phyloP scores from a whole-genome alignment of 768 basidiomycete genomes.

The Amanita molliuscula region DNA sequence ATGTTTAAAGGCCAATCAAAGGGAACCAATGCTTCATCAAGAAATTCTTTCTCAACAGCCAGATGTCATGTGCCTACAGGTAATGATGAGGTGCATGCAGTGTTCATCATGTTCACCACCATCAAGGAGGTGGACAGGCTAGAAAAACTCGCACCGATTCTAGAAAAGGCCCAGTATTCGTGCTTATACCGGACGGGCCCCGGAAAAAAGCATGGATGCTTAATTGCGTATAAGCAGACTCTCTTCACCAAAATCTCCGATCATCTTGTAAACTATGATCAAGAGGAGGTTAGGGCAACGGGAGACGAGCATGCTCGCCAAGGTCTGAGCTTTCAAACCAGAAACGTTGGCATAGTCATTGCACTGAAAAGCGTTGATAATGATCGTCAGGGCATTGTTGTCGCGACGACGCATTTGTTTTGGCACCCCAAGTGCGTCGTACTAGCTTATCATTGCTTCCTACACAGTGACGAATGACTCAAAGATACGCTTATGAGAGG shows the following conservation, averaged over 20 bases:
- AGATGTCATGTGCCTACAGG: slow-evolving; percentile 85
- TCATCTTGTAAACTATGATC: slow-evolving; percentile 59
- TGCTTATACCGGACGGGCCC: slow-evolving; percentile 60
- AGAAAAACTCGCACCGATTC: slow-evolving; percentile 56
- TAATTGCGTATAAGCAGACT: slow-evolving; percentile 60
- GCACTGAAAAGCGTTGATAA: slow-evolving; percentile 41
- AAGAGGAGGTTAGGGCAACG: slow-evolving; percentile 36
- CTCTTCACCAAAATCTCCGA: slow-evolving; percentile 37
- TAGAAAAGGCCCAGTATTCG: slow-evolving; percentile 56
- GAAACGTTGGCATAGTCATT: slow-evolving; percentile 71
- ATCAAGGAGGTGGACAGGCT: slow-evolving; percentile 80
- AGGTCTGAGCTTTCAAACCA: slow-evolving; percentile 60
- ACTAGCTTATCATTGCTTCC: background rate
- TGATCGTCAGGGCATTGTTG: slow-evolving; percentile 45
- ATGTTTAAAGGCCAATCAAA: slow-evolving; percentile 65
- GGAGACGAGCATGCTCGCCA: slow-evolving; percentile 24
- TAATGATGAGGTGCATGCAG: slow-evolving; percentile 14
- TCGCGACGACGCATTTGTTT: slow-evolving; percentile 89
- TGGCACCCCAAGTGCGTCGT: slow-evolving; percentile 79
- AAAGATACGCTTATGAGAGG: slow-evolving; percentile 75
- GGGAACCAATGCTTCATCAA: slow-evolving; percentile 64
- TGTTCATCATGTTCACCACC: background rate
- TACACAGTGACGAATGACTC: slow-evolving; percentile 11
- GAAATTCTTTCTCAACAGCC: slow-evolving; percentile 69
- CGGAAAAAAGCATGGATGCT: slow-evolving; percentile 76